Conservation (phyloP, 225 moss, liverwort and hornwort genomes). For the Pleurozium schreberi region DNA sequence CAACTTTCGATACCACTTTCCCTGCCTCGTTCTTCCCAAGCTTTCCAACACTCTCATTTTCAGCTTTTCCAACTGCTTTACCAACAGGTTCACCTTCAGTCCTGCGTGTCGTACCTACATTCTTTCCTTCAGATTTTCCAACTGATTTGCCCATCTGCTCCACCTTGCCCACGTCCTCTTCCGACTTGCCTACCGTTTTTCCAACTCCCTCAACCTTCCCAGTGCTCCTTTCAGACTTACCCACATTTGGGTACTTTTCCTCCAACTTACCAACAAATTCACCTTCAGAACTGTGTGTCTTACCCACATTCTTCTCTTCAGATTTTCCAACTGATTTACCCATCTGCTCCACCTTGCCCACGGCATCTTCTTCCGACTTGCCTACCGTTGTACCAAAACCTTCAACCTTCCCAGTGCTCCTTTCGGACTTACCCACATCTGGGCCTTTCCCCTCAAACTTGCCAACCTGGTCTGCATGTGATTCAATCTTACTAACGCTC, state of each 20-base stretch:
- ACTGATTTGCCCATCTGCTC: background rate
- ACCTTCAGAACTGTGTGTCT: background rate
- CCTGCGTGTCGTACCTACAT: background rate
- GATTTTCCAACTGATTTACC: background rate
- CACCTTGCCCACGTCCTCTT: background rate
- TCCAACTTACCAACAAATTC: background rate
- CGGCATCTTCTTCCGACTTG: background rate
- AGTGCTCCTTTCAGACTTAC: background rate
- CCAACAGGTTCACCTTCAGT: background rate
- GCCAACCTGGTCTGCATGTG: background rate
- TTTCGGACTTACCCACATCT: slow-evolving; percentile 4
- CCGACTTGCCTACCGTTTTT: slow-evolving; percentile 2
- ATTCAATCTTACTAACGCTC: background rate
- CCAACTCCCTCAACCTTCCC: slow-evolving; percentile 4
- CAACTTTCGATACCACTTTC: background rate
- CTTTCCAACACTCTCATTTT: background rate
- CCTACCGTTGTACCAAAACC: background rate
- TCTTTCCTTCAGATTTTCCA: background rate
- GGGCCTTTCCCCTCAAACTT: background rate
- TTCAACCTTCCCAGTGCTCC: background rate
- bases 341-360: background rate
- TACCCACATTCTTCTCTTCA: background rate
- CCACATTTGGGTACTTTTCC: background rate
- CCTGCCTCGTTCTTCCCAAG: background rate
- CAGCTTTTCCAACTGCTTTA: slow-evolving; percentile 7